A percentile compares a stretch with the other conserved stretches of the same genome.
Evolutionary conservation across 306 rosid species (phyloP).

Genomic region (Cicer cuneatum): DNA sequence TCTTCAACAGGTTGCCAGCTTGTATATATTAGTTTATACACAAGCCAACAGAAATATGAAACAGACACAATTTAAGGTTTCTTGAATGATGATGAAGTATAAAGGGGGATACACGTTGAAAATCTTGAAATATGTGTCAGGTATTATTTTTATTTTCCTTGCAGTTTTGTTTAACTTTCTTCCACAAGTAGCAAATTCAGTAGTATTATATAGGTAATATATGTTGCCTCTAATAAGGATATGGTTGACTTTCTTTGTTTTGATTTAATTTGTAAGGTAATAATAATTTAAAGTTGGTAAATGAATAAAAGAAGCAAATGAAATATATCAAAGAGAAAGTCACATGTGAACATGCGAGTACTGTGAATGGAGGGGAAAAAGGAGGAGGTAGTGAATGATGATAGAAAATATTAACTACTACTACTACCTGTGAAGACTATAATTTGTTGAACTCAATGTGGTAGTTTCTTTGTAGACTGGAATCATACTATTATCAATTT

Average conservation of each 20-base stretch:
- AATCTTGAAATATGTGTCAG: conserved; percentile 26
- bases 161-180: conserved; percentile 10
- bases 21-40: conserved; percentile 10
- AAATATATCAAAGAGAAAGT: background rate
- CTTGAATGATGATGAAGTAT: conserved; percentile 27
- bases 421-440: background rate
- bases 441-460: background rate
- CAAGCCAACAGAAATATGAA: conserved; percentile 3
- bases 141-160: background rate
- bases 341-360: background rate
- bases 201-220: background rate
- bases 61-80: background rate
- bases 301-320: conserved; percentile 28
- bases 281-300: conserved; percentile 11
- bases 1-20: conserved; percentile 38
- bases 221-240: background rate
- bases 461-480: background rate
- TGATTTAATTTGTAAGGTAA: conserved; percentile 3
- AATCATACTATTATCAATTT: no score
- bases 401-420: background rate
- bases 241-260: conserved; percentile 30
- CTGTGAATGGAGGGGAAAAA: background rate
- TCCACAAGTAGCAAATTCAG: conserved; percentile 20
- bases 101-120: conserved; percentile 22
- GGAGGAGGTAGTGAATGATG: background rate